Evolutionary conservation across 345 rosid genomes (phyloP).

Genomic region (Populus tremula): DNA sequence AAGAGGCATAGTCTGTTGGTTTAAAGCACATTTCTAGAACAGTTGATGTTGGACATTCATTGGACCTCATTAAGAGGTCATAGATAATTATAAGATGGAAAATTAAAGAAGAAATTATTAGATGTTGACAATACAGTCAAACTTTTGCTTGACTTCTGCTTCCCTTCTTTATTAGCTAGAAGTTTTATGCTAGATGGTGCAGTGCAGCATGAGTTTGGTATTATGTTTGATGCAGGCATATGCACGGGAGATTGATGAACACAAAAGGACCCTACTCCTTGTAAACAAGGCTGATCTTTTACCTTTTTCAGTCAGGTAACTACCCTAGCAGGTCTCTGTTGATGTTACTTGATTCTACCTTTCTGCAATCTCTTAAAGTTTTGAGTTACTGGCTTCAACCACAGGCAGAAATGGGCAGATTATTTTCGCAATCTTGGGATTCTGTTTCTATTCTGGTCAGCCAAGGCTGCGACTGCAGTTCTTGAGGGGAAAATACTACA

Average conservation of each 20-base stretch:
- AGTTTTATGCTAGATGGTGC: neutral
- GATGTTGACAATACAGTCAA: neutral
- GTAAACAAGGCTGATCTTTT: slow-evolving; percentile 95
- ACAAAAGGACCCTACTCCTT: slow-evolving; percentile 76
- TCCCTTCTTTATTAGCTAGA: neutral
- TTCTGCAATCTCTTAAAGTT: slow-evolving; percentile 8
- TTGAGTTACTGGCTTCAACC: slow-evolving; percentile 7
- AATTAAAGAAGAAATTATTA: neutral
- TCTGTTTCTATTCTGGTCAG: slow-evolving; percentile 86
- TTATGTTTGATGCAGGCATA: slow-evolving; percentile 48
- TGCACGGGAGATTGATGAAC: slow-evolving; percentile 71
- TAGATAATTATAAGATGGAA: neutral
- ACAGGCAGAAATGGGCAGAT: slow-evolving; percentile 81
- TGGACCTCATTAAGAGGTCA: no score
- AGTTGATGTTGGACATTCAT: no score
- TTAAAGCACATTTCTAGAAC: no score
- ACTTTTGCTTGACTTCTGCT: neutral
- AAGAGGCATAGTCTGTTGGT: no score
- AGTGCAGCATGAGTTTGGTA: neutral
- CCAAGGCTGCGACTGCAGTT: slow-evolving; percentile 78
- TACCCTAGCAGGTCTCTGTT: neutral
- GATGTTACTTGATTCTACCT: neutral
- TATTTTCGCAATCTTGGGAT: slow-evolving; percentile 55
- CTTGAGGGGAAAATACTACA: slow-evolving; percentile 63
- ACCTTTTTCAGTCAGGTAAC: slow-evolving; percentile 62